A percentile compares a stretch with the other conserved stretches of the same genome.
These are phyloP conservation scores for Botrytis hyacinthi DNA, from an alignment of 2,329 filamentous ascomycete genomes.

Conservation along the genomic window DNA sequence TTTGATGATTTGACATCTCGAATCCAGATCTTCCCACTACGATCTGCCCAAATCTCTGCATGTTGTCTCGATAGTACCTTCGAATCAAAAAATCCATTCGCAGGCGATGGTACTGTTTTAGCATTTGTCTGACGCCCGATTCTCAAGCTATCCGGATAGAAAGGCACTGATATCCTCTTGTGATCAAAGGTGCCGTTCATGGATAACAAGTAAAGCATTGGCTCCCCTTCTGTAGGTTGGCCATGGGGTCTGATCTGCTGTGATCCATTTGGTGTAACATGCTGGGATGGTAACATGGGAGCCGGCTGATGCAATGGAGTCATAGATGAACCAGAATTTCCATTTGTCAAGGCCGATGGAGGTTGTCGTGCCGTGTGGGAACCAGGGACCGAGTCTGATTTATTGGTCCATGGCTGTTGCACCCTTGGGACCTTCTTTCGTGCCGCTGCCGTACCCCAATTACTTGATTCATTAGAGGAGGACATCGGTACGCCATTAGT, in stretches of 20 bases:
- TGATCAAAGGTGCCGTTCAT: constrained; percentile 96
- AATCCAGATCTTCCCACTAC: constrained; percentile 87
- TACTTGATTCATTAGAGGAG: constrained; percentile 29
- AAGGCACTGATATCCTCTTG: constrained; percentile 93
- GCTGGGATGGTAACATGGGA: constrained; percentile 66
- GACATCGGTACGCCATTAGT: constrained; percentile 53
- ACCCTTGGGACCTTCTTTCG: constrained; percentile 48
- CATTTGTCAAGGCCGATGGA: constrained; percentile 59
- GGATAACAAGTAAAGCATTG: constrained; percentile 81
- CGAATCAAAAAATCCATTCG: constrained; percentile 96
- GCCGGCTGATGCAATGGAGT: constrained; percentile 58
- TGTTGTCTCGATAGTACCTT: constrained; percentile 96
- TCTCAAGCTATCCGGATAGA: constrained; percentile 86
- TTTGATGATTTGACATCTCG: constrained; percentile 98
- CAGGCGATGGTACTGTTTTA: constrained; percentile 85
- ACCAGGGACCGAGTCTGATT: constrained; percentile 63
- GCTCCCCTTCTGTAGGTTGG: constrained; percentile 55
- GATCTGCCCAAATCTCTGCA: constrained; percentile 90
- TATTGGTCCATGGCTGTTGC: constrained; percentile 63
- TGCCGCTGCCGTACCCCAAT: constrained; percentile 43
- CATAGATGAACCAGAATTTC: constrained; percentile 59
- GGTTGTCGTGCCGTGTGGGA: constrained; percentile 57
- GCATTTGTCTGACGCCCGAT: constrained; percentile 97
- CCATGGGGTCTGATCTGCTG: constrained; percentile 48
- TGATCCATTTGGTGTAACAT: constrained; percentile 58